phyloP scores from a whole-genome alignment of 2,329 filamentous ascomycete genomes.

The Tolypocladium guangdongense region DNA sequence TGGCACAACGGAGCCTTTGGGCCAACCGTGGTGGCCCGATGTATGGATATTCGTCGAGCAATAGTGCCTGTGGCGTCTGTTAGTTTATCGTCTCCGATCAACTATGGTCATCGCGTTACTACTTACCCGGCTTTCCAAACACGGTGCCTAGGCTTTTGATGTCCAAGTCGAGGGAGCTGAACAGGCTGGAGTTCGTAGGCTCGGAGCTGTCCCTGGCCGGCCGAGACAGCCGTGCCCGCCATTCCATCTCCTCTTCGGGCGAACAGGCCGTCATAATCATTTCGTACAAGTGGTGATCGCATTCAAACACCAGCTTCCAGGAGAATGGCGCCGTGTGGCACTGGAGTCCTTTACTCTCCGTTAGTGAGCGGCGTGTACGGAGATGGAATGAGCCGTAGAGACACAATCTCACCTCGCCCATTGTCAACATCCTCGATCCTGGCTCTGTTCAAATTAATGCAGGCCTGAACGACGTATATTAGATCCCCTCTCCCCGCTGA shows the following conservation, averaged over 20 bases:
- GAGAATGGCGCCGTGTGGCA: conserved; percentile 79
- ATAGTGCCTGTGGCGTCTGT: conserved; percentile 36
- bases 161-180: conserved; percentile 55
- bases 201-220: conserved; percentile 37
- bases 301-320: conserved; percentile 85
- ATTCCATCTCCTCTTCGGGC: conserved; percentile 65
- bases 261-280: conserved; percentile 81
- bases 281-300: conserved; percentile 67
- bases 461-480: conserved; percentile 63
- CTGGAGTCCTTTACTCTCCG: conserved; percentile 53
- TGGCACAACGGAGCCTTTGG: conserved; percentile 58
- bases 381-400: background rate
- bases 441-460: conserved; percentile 55
- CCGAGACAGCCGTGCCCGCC: conserved; percentile 57
- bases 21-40: conserved; percentile 64
- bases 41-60: conserved; percentile 63
- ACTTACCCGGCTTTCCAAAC: conserved; percentile 58
- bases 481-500: conserved; percentile 51
- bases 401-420: conserved; percentile 47
- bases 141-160: conserved; percentile 66
- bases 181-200: conserved; percentile 35
- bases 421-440: conserved; percentile 66
- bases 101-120: background rate
- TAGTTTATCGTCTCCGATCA: background rate
- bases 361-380: background rate